Conservation (phyloP, 2,329 filamentous ascomycete species). For the Colletotrichum ledebouriae region DNA sequence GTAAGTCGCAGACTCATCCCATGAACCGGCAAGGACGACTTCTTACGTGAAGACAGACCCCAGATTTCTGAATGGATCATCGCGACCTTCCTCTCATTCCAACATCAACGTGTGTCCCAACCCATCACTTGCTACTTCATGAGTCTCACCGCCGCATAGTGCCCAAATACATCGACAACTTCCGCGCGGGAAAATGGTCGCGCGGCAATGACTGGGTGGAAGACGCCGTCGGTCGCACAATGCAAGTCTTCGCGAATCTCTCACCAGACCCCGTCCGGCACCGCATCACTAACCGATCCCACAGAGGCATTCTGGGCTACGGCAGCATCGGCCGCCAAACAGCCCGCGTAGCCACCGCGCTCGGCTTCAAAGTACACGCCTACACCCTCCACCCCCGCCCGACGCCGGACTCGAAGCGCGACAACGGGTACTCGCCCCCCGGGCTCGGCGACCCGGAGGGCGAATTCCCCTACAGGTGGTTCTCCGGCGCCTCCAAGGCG, state of each 20-base stretch:
- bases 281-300: not conserved
- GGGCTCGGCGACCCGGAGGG: conserved; percentile 71
- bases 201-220: conserved; percentile 50
- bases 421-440: conserved; percentile 76
- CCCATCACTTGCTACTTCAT: not conserved
- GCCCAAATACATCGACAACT: conserved; percentile 59
- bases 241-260: conserved; percentile 55
- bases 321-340: conserved; percentile 67
- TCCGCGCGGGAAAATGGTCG: conserved; percentile 60
- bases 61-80: conserved; percentile 72
- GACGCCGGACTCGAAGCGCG: conserved; percentile 74
- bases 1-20: conserved; percentile 50
- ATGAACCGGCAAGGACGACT: not conserved
- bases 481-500: conserved; percentile 57
- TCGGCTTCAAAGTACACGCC: conserved; percentile 81
- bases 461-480: conserved; percentile 64
- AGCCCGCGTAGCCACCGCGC: conserved; percentile 69
- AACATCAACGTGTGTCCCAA: conserved; percentile 59
- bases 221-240: conserved; percentile 62
- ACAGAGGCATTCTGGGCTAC: conserved; percentile 66
- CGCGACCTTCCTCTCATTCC: conserved; percentile 62
- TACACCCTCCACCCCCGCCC: conserved; percentile 79
- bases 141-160: conserved; percentile 50
- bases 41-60: conserved; percentile 53
- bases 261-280: not conserved